These are phyloP conservation scores for Balakata baccata DNA, from an alignment of 345 rosid species.

Conservation along the genomic window DNA sequence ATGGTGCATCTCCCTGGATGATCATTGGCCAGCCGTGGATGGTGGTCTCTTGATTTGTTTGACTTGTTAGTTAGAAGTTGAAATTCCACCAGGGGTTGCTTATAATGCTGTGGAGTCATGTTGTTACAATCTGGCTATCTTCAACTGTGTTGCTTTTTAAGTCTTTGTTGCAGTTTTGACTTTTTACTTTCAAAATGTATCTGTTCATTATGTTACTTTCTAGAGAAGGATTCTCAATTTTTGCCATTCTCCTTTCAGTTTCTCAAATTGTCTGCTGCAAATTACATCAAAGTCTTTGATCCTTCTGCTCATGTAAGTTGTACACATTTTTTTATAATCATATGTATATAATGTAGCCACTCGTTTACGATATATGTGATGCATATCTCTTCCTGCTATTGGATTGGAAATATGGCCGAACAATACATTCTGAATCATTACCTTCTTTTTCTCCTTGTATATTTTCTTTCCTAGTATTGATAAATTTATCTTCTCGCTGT, in stretches of 20 bases:
- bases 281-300: conserved; percentile 67
- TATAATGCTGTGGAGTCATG: background rate
- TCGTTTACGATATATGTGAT: conserved; percentile 8
- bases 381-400: conserved; percentile 11
- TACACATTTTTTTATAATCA: background rate
- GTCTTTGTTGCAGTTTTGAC: conserved; percentile 2
- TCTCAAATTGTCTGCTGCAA: conserved; percentile 66
- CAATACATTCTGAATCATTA: background rate
- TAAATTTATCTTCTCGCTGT: conserved; percentile 19
- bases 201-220: conserved; percentile 10
- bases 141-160: background rate
- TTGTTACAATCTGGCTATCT: background rate
- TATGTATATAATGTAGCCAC: background rate
- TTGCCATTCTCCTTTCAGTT: conserved; percentile 47
- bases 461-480: conserved; percentile 15
- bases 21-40: background rate
- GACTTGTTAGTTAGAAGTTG: background rate
- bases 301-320: conserved; percentile 72
- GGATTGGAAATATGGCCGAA: conserved; percentile 3
- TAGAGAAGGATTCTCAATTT: background rate
- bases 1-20: background rate
- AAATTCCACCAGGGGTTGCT: background rate
- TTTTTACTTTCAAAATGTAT: background rate
- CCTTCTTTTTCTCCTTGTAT: background rate
- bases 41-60: background rate